phyloP scores from a whole-genome alignment of 1,139 yeast genomes.

The Geotrichum restrictum region DNA sequence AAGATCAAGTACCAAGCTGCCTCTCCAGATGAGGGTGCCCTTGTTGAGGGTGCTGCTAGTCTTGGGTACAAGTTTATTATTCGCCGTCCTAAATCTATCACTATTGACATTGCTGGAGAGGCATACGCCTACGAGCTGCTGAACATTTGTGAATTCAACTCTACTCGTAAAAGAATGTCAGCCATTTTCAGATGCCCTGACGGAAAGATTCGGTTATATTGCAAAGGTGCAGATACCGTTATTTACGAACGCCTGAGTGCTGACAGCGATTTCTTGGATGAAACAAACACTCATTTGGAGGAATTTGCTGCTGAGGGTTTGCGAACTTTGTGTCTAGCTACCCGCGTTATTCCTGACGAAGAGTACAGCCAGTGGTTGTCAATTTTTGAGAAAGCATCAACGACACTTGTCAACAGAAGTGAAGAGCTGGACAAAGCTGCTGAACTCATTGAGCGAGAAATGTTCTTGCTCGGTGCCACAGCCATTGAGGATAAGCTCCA shows the following conservation, averaged over 20 bases:
- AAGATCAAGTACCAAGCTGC: slow-evolving; percentile 92
- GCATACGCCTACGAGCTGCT: slow-evolving; percentile 68
- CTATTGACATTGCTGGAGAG: slow-evolving; percentile 52
- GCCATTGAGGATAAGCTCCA: slow-evolving; percentile 97
- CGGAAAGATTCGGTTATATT: slow-evolving; percentile 80
- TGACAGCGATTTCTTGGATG: slow-evolving; percentile 73
- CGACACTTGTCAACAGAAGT: slow-evolving; percentile 70
- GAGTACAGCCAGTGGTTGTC: slow-evolving; percentile 67
- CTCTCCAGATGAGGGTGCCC: slow-evolving; percentile 98
- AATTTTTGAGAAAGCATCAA: slow-evolving; percentile 71
- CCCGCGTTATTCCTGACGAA: slow-evolving; percentile 70
- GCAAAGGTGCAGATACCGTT: slow-evolving; percentile 98
- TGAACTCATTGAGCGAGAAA: slow-evolving; percentile 74
- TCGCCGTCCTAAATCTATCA: slow-evolving; percentile 80
- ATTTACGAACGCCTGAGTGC: slow-evolving; percentile 75
- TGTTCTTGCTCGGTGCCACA: slow-evolving; percentile 88
- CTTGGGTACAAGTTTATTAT: slow-evolving; percentile 80
- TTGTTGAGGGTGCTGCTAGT: slow-evolving; percentile 92
- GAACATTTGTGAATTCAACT: slow-evolving; percentile 92
- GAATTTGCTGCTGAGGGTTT: slow-evolving; percentile 96
- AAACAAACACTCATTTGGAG: slow-evolving; percentile 84
- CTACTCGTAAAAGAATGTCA: slow-evolving; percentile 97
- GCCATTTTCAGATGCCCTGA: slow-evolving; percentile 93
- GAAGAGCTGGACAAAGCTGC: slow-evolving; percentile 79
- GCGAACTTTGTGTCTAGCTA: slow-evolving; percentile 89